Percentiles rank a stretch among this genome's conserved stretches.
phyloP scores from a whole-genome alignment of 768 basidiomycete species.

The Strobilomyces dryophilus region DNA sequence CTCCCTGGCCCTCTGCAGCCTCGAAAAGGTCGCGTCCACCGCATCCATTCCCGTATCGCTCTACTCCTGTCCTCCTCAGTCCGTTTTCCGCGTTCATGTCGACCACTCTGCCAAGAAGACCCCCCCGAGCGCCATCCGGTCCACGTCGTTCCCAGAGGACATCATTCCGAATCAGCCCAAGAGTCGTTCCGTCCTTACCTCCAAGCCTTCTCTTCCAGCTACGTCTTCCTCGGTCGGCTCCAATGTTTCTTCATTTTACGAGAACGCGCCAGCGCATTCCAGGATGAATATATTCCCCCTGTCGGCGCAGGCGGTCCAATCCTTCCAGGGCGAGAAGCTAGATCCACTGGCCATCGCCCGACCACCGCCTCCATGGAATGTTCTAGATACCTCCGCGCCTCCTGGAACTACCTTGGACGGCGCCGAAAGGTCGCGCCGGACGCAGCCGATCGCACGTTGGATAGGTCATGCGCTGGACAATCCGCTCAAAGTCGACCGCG shows the following conservation, averaged over 20 bases:
- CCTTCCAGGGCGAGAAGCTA: constrained; percentile 6
- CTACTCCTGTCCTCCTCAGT: constrained; percentile 24
- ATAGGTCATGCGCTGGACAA: constrained; percentile 4
- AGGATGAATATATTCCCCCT: constrained; percentile 15
- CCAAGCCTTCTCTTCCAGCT: neutral
- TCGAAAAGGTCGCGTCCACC: constrained; percentile 20
- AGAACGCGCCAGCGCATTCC: neutral
- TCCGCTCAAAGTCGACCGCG: constrained; percentile 17
- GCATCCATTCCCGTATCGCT: constrained; percentile 17
- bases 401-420: neutral
- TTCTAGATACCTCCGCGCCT: neutral
- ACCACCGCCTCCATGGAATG: constrained; percentile 25
- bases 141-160: constrained; percentile 8
- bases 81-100: constrained; percentile 28
- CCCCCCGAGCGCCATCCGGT: neutral
- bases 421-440: neutral
- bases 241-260: constrained; percentile 19
- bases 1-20: constrained; percentile 30
- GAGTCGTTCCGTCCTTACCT: neutral
- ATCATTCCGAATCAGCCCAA: constrained; percentile 14
- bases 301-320: constrained; percentile 15
- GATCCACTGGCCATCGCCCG: constrained; percentile 28
- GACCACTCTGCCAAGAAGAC: constrained; percentile 7
- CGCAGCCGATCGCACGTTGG: neutral
- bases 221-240: neutral